Percentiles rank a stretch among this genome's conserved stretches.
These are phyloP conservation scores for Arachis stenosperma DNA, from an alignment of 306 rosid genomes.

Conservation along the genomic window DNA sequence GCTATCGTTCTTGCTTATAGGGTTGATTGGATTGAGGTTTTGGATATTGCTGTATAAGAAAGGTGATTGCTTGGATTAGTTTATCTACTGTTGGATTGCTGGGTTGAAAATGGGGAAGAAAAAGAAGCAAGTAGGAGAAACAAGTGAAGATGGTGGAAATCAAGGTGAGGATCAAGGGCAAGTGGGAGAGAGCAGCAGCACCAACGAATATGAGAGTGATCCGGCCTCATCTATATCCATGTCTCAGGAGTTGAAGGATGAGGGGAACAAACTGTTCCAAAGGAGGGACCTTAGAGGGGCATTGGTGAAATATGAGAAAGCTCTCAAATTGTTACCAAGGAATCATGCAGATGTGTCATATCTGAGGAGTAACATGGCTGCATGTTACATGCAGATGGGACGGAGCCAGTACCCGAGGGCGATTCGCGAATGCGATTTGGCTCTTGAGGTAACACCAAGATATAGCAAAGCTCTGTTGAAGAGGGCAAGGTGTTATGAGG, in stretches of 20 bases:
- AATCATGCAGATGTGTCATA: constrained; percentile 80
- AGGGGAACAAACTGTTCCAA: constrained; percentile 88
- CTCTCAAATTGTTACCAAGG: constrained; percentile 75
- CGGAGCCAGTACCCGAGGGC: constrained; percentile 83
- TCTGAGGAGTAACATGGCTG: constrained; percentile 87
- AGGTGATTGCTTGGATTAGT: constrained; percentile 26
- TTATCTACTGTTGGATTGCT: constrained; percentile 42
- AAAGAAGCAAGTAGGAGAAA: constrained; percentile 61
- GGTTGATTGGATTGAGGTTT: constrained; percentile 42
- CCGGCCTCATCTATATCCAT: constrained; percentile 56
- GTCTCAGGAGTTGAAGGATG: constrained; percentile 80
- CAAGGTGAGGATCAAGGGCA: constrained; percentile 40
- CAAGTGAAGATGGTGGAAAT: constrained; percentile 46
- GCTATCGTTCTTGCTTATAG: constrained; percentile 10
- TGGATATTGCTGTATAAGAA: constrained; percentile 36
- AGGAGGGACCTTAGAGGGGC: constrained; percentile 83
- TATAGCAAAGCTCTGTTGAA: constrained; percentile 87
- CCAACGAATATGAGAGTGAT: constrained; percentile 59
- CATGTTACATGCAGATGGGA: constrained; percentile 98
- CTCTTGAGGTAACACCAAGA: constrained; percentile 82
- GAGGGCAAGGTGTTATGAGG: constrained; percentile 94
- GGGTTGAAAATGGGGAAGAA: constrained; percentile 71
- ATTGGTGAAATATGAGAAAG: constrained; percentile 77
- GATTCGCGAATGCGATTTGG: constrained; percentile 80
- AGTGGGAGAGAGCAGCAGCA: constrained; percentile 49